These are phyloP conservation scores for Larix kaempferi DNA, from an alignment of 75 land plant genomes.

Conservation along the genomic window DNA sequence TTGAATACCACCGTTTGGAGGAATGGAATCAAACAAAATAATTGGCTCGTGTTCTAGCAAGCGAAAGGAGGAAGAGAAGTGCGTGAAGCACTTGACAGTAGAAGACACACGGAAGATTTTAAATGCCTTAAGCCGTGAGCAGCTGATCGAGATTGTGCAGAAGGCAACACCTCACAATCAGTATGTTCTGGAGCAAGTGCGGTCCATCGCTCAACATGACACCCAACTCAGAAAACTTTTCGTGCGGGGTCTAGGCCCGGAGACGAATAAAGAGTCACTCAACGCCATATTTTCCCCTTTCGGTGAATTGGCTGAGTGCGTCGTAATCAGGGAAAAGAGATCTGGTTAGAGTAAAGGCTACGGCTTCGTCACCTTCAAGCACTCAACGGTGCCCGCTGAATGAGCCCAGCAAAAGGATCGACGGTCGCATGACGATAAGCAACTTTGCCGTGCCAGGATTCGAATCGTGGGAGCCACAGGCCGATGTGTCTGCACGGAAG, in stretches of 20 bases:
- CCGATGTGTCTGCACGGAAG: too few species aligned
- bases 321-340: constrained; percentile 60
- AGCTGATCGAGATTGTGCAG: constrained; percentile 38
- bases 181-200: constrained; percentile 39
- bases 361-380: constrained; percentile 81
- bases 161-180: constrained; percentile 21
- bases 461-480: too few species aligned
- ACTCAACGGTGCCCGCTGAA: constrained; percentile 74
- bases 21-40: too few species aligned
- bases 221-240: constrained; percentile 62
- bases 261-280: constrained; percentile 55
- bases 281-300: constrained; percentile 43
- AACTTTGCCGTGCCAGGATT: constrained; percentile 34
- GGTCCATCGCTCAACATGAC: constrained; percentile 53
- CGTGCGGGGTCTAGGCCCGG: constrained; percentile 70
- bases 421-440: constrained; percentile 60
- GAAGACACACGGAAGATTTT: too few species aligned
- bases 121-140: too few species aligned
- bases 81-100: too few species aligned
- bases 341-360: constrained; percentile 79
- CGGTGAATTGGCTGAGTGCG: constrained; percentile 66
- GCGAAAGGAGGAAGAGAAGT: too few species aligned
- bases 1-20: too few species aligned
- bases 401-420: constrained; percentile 83
- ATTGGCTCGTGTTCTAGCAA: too few species aligned